These are phyloP conservation scores for Leccinum solheimii DNA, from an alignment of 1,284 basidiomycete genomes.

Conservation along the genomic window DNA sequence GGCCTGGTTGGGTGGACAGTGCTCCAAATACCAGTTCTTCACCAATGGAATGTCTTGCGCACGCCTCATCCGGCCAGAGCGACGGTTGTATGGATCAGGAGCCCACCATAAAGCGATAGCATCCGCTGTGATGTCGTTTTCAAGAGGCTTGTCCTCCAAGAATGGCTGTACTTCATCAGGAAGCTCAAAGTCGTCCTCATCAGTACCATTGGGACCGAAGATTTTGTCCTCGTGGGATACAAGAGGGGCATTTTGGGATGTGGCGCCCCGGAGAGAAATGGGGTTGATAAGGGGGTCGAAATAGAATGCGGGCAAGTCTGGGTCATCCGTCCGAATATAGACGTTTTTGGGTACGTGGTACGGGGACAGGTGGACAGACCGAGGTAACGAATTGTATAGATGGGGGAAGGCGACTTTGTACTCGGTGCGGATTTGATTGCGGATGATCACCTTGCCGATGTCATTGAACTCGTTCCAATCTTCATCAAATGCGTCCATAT, in stretches of 20 bases:
- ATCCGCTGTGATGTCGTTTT: constrained; percentile 93
- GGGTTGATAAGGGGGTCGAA: constrained; percentile 99
- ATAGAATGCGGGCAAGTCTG: constrained; percentile 99
- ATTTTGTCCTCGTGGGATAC: constrained; percentile 90
- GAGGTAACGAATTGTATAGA: constrained; percentile 97
- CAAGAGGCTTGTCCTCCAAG: constrained; percentile 77
- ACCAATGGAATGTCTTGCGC: constrained; percentile 96
- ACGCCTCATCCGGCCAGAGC: constrained; percentile 90
- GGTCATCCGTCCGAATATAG: constrained; percentile 98
- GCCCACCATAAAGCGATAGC: constrained; percentile 99
- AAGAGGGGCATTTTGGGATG: constrained; percentile 79
- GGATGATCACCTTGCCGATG: constrained; percentile 99
- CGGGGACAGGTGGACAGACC: constrained; percentile 88
- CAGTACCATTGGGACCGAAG: constrained; percentile 83
- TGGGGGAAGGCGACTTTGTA: constrained; percentile 99
- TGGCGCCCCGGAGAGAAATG: constrained; percentile 84
- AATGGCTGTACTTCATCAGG: constrained; percentile 85
- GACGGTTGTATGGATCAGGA: constrained; percentile 91
- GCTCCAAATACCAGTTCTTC: constrained; percentile 98
- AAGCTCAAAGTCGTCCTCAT: constrained; percentile 88
- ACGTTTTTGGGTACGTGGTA: constrained; percentile 98
- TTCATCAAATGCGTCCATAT: constrained; percentile 97
- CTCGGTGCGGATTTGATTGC: constrained; percentile 95
- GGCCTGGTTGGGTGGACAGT: constrained; percentile 93
- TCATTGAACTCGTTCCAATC: constrained; percentile 99